Base-by-base conservation (phyloP, 306 rosid genomes). In the Cercis canadensis region DNA sequence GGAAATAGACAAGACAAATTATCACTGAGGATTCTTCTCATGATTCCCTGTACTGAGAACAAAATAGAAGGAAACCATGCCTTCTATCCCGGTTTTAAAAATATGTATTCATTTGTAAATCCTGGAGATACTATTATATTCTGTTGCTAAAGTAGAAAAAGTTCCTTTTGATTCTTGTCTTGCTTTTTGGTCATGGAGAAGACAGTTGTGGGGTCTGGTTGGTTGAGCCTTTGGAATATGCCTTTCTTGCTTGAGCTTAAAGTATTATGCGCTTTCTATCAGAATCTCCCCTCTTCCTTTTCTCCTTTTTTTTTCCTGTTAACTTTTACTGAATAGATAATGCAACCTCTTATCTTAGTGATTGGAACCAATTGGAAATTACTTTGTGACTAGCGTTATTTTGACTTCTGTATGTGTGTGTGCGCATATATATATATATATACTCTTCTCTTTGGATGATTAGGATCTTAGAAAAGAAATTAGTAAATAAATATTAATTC, bases 161-260 rank as follows among this genome's bases (percentile, higher is more conserved):
- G 67, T 10, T 40, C 5, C 7, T 21, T 72, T 62, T 32, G n/a
- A 43, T 73, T 62, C 45, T 21, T 62, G 77, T 67, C 61, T 62
- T 73, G 69, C 70, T 34, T 77, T 67, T 72, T 76, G 65, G 51
- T 62, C 12, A 21, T 75, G 36, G 9, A 67, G 76, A 17, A 71
- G 57, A 75, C 57, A 10, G 7, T 70, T 77, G 75, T 18, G 7
- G 29, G 57, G 49, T 56, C 10, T 68, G 70, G 70, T 69, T 41
- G 14, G 45, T 67, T 43, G 64, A 55, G 29, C 29, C 29, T 67
- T n/a, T 77, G 67, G 50, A 44, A 44, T 44, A 65, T 73, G 11
- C 39, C 57, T 57, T 43, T 63, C 37, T 72, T 73, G 41, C 65
- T 50, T 77, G 57, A 62, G 21, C 46, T 68, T 16, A 8, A 63